Evolutionary conservation across 2,329 filamentous ascomycete species (phyloP), one percentile per base, ranked within the genome.

Genomic region (Myrmaecium sp.): DNA sequence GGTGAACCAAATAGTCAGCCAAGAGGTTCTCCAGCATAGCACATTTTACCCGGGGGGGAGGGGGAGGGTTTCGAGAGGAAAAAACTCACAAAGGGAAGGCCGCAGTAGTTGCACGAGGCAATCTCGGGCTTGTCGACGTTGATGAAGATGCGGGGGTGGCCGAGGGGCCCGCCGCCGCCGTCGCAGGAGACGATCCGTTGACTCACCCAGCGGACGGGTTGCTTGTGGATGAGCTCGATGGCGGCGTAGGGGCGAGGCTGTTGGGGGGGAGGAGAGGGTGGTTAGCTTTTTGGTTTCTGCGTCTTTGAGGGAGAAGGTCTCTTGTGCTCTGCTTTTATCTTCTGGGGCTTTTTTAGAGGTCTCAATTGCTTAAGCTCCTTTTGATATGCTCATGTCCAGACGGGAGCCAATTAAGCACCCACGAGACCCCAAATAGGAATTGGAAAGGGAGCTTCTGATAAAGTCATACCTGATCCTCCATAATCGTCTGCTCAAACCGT

Each of bases 101-200:
- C 89, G 51, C 89, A 98, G 62, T 98, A 98, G 46, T 68, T 75
- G 64, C 89, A 98, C 50, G 64, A 63, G 55, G 71, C 70, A 44
- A 98, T 93, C 62, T 95, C 74, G 22, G 89, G 80, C 66, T 94
- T 95, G 58, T 98, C 89, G 39, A 79, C 75, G 59, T 98, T 98
- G 69, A 98, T 98, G 54, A 83, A 98, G 57, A 98, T 77, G 46
- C 71, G 70, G 26, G 89, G 89, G 54, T 98, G 89, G 22, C 89
- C 89, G 29, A 80, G 61, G 17, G 84, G 76, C 23, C 86, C 89
- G 39, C 84, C 84, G 32, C 86, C 89, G 31, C 89, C 89, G 45
- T 95, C 84, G 51, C 89, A 98, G 23, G 74, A 73, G 27, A 91
- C 86, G 25, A 79, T 56, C 34, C 74, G 69, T 36, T 80, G 68